Evolutionary conservation across 2,329 filamentous ascomycete genomes (phyloP), one percentile per base, ranked within the genome.

Genomic region (Dactylonectria macrodidyma): DNA sequence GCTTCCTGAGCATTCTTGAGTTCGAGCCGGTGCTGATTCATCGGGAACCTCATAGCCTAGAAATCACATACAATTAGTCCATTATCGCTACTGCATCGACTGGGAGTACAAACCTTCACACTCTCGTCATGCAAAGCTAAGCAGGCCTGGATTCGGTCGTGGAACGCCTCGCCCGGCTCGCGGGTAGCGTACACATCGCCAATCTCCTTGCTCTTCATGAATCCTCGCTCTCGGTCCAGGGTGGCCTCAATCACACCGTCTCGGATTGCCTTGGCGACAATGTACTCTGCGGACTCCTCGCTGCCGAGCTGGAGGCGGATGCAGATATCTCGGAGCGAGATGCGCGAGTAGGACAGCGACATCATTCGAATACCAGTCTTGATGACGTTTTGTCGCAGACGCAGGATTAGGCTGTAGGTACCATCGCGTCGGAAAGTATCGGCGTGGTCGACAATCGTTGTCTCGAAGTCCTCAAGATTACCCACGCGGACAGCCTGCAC

Each of bases 351-450:
- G 22, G 95, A 97, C 71, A 99, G 87, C 47, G 95, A 98, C 90
- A 99, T 97, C 95, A 98, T 98, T 75, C 96, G 94, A 71, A 99
- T 97, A 73, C 96, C 96, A 3, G 96, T 99, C 87, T 97, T 97
- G 90, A 99, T 98, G 78, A 99, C 96, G 79, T 99, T 99, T 83
- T 99, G 96, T 75, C 96, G 92, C 69, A 99, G 88, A 70, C 96
- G 95, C 71, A 98, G 89, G 76, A 98, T 97, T 65, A 99, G 88
- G 11, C 95, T 97, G 85, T 98, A 98, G 22, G 95, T 98, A 65
- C 94, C 94, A 80, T 99, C 96, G 73, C 93, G 92, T 78, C 94
- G 92, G 91, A 98, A 99, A 11, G 91, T 92, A 51, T 93, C 90
- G 65, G 92, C 91, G 79, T 97, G 91, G 57, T 91, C 89, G 75